A percentile compares a stretch with the other conserved stretches of the same genome.
Evolutionary conservation across 208 protist species (phyloP).

Genomic region (Acanthamoeba healyi): DNA sequence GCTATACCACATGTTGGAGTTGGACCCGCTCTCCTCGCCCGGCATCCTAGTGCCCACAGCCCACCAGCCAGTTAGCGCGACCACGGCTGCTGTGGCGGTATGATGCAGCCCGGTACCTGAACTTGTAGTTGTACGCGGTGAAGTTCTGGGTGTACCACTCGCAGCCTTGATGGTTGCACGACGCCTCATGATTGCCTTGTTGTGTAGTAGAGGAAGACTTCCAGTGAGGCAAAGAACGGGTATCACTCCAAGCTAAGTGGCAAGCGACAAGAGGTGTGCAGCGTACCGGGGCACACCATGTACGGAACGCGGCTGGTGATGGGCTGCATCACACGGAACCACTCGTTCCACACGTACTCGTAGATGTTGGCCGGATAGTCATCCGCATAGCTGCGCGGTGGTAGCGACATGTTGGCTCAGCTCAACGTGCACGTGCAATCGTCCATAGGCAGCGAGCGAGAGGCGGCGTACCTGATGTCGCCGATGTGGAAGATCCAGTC

Average conservation of each 20-base stretch:
- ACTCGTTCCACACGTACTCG: constrained; percentile 70
- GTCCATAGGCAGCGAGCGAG: background rate
- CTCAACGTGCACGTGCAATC: background rate
- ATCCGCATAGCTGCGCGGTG: constrained; percentile 25
- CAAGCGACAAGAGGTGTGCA: background rate
- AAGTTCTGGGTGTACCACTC: constrained; percentile 67
- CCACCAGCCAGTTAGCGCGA: too few species aligned
- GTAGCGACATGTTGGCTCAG: background rate
- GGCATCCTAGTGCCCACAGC: constrained; percentile 38
- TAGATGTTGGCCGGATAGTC: constrained; percentile 53
- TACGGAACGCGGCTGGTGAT: constrained; percentile 16
- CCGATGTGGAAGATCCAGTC: constrained; percentile 68
- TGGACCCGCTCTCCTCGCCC: background rate
- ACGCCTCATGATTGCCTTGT: constrained; percentile 70
- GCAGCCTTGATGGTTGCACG: constrained; percentile 38
- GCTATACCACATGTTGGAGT: constrained; percentile 65
- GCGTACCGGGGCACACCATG: constrained; percentile 65
- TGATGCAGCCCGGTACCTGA: background rate
- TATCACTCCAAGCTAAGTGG: background rate
- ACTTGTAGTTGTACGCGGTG: constrained; percentile 64
- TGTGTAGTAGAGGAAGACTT: too few species aligned
- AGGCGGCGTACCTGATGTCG: constrained; percentile 23
- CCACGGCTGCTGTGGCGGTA: background rate
- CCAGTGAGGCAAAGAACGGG: background rate
- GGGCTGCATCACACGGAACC: constrained; percentile 55